Percentiles rank a stretch among this genome's conserved stretches.
Conservation (phyloP, 176 grass and related monocot genomes). For the Avena insularis region DNA sequence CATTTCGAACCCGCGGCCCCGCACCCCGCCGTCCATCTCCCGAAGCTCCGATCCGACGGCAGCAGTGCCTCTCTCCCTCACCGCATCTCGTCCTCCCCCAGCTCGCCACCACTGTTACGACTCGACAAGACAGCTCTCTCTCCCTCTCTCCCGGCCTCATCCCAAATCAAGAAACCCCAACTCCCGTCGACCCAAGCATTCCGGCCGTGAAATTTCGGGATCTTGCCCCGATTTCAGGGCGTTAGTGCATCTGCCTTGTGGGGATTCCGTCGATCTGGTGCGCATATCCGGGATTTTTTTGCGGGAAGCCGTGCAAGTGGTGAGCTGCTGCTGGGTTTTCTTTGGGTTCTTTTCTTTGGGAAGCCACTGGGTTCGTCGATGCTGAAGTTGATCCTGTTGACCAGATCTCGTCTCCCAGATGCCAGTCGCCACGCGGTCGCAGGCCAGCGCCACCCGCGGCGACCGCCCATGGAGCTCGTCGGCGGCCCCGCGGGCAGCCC, state of each 20-base stretch:
- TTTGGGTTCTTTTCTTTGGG: conserved; percentile 2
- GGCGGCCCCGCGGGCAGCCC: conserved; percentile 18
- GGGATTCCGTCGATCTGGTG: conserved; percentile 21
- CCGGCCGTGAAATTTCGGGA: neutral
- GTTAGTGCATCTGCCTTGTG: neutral
- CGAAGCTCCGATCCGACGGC: conserved; percentile 45
- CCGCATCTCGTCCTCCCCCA: conserved; percentile 2
- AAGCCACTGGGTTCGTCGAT: conserved; percentile 41
- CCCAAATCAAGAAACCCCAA: conserved; percentile 39
- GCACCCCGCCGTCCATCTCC: conserved; percentile 46
- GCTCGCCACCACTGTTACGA: conserved; percentile 11
- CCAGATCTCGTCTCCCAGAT: conserved; percentile 53
- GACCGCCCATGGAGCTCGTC: conserved; percentile 32
- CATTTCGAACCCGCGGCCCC: conserved; percentile 43
- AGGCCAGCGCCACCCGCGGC: conserved; percentile 38
- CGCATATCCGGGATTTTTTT: neutral
- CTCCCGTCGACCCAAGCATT: neutral
- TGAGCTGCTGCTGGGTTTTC: neutral
- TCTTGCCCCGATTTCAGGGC: neutral
- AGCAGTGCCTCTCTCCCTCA: neutral
- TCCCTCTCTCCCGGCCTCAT: neutral
- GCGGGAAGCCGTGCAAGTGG: neutral
- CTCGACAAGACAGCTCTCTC: conserved; percentile 38
- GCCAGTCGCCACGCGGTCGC: conserved; percentile 78
- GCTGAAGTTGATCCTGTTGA: conserved; percentile 27